Conservation (phyloP, 2,329 filamentous ascomycete species). For the Fusarium neocosmosporiellum region DNA sequence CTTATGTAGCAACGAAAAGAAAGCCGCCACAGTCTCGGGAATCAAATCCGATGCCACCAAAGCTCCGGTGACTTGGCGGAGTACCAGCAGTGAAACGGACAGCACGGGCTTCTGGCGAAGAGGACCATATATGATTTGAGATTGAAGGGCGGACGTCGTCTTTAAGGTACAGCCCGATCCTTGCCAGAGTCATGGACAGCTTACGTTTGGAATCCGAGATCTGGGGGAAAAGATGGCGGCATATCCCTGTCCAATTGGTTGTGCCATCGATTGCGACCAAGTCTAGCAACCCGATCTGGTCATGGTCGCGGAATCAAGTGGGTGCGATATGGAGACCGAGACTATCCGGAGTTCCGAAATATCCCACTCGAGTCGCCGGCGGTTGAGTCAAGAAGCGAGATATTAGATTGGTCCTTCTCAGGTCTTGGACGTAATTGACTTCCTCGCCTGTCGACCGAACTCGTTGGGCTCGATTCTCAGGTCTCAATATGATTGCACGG, state of each 20-base stretch:
- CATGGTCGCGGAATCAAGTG: constrained; percentile 42
- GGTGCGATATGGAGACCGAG: constrained; percentile 40
- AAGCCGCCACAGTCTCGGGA: background rate
- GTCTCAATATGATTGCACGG: constrained; percentile 1
- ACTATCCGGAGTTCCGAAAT: constrained; percentile 31
- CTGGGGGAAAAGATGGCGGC: constrained; percentile 32
- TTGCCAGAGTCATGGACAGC: constrained; percentile 35
- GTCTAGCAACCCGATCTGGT: constrained; percentile 41
- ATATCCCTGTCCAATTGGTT: constrained; percentile 39
- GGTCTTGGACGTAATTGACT: background rate
- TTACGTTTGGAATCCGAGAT: constrained; percentile 42
- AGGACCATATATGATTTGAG: constrained; percentile 1
- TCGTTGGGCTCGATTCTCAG: constrained; percentile 8
- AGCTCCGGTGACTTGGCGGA: background rate
- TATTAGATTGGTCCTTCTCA: background rate
- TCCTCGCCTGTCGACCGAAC: background rate
- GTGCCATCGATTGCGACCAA: constrained; percentile 38
- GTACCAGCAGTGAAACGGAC: background rate
- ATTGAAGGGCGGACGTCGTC: constrained; percentile 17
- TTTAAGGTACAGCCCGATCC: constrained; percentile 31
- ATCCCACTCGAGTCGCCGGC: constrained; percentile 14
- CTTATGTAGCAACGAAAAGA: background rate
- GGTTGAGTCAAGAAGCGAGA: background rate
- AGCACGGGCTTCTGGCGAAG: background rate
- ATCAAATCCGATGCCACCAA: constrained; percentile 8